Conservation (phyloP, 2,329 filamentous ascomycete genomes). For the Aspergillus hiratsukae region DNA sequence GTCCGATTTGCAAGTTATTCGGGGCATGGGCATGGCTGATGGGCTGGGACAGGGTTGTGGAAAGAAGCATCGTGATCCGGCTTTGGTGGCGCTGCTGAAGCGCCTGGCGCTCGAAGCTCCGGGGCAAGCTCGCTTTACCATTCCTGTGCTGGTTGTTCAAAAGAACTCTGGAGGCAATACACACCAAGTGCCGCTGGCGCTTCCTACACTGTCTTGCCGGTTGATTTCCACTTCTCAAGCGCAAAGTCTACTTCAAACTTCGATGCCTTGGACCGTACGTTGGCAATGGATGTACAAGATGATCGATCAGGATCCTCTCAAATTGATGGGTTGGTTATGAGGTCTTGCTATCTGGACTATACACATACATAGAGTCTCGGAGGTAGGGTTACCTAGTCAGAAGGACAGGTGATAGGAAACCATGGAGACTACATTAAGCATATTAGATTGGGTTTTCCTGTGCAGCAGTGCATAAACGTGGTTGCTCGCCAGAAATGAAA, state of each 20-base stretch:
- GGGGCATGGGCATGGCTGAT: conserved; percentile 7
- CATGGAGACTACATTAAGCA: background rate
- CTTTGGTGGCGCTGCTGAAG: conserved; percentile 2
- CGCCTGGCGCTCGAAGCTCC: conserved; percentile 29
- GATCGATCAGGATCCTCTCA: conserved; percentile 30
- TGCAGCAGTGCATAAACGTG: background rate
- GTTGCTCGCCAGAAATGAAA: background rate
- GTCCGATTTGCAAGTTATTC: conserved; percentile 25
- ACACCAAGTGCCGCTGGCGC: conserved; percentile 16
- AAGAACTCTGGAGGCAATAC: background rate
- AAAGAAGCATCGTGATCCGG: conserved; percentile 1
- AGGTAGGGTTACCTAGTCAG: conserved; percentile 3
- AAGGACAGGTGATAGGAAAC: background rate
- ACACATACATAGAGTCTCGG: conserved; percentile 19
- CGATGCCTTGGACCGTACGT: conserved; percentile 21
- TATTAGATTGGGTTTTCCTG: background rate
- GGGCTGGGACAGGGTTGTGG: background rate
- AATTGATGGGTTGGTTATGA: conserved; percentile 27
- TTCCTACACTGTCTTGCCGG: conserved; percentile 25
- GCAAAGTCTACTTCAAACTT: conserved; percentile 4
- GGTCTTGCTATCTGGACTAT: conserved; percentile 20
- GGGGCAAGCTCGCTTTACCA: conserved; percentile 36
- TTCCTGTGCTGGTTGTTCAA: conserved; percentile 34
- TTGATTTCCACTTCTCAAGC: conserved; percentile 7
- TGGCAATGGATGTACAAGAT: conserved; percentile 41